Conservation (phyloP, 2,329 filamentous ascomycete genomes). For the Magnaporthiopsis rhizophila region DNA sequence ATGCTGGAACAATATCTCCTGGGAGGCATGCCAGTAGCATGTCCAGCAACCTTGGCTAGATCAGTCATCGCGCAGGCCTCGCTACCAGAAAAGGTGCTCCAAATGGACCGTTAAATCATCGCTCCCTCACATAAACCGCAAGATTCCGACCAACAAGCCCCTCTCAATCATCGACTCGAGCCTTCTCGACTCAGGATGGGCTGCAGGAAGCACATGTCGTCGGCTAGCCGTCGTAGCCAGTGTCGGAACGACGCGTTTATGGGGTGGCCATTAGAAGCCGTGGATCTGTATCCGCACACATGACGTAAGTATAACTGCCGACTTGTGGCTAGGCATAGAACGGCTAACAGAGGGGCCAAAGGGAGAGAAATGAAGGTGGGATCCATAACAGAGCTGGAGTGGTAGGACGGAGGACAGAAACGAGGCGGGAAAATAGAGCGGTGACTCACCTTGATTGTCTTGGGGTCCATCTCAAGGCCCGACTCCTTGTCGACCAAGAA, state of each 20-base stretch:
- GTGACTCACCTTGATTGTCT: conserved; percentile 79
- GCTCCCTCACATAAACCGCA: not conserved
- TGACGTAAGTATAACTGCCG: not conserved
- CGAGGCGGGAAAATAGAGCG: not conserved
- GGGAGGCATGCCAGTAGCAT: not conserved
- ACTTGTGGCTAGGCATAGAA: not conserved
- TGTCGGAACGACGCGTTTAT: conserved; percentile 14
- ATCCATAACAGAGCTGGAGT: no score
- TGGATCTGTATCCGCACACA: not conserved
- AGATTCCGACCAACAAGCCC: not conserved
- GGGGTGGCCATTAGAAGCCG: conserved; percentile 4
- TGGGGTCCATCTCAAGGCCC: conserved; percentile 85
- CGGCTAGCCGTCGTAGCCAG: not conserved
- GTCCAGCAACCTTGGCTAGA: not conserved
- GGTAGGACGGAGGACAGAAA: not conserved
- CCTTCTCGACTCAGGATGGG: not conserved
- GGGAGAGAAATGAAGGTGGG: no score
- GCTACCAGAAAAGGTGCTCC: not conserved
- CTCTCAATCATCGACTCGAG: not conserved
- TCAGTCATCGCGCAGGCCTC: not conserved
- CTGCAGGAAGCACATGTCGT: not conserved
- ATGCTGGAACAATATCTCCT: not conserved
- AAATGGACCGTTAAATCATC: not conserved
- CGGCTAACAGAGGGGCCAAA: not conserved
- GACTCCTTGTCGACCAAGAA: conserved; percentile 96